Base-by-base conservation (phyloP, 106 monocot genomes). In the Chionographis japonica region DNA sequence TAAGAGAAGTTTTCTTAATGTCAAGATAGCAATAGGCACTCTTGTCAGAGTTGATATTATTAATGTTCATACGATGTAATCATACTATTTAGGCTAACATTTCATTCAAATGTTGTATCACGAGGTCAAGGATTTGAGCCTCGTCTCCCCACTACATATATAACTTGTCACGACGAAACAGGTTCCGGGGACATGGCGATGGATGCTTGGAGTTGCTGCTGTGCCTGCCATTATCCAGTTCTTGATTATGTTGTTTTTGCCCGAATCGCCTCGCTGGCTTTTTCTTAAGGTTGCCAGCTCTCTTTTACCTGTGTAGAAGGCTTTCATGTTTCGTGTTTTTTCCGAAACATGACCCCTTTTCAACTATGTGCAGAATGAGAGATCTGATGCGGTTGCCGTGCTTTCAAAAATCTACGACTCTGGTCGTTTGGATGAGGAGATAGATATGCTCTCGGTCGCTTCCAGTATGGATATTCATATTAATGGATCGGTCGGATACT, bases 181-280 rank as follows among this genome's bases (percentile, higher is more conserved):
- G 90, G 83, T 90, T 19, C 18, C 67, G 67, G 90, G 90, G 39
- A 90, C 90, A 37, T 90, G 90, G 90, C 86, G 90, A 15, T 90
- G 90, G 90, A 90, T 90, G 90, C 86, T 90, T 17, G 86, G 90
- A 58, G 80, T 81, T 60, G 76, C 86, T 60, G 90, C 86, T 63
- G 37, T 90, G 57, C 90, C 90, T 46, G 90, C 90, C 38, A 73
- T 90, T 52, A 36, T 90, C 53, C 90, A 90, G 67, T 90, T 90
- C 37, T 74, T 79, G 40, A 66, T 90, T 49, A 90, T 90, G 90
- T 69, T 90, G 16, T 65, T 62, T 70, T 63, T 90, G 62, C 90
- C 90, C 8, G 90, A 90, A 68, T 90, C 90, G 49, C 90, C 90
- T 46, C 86, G 90, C 12, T 90, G 90, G 90, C 86, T 90, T 42